Base-by-base conservation (phyloP, 1,139 yeast species). In the Kodamaea suecica region DNA sequence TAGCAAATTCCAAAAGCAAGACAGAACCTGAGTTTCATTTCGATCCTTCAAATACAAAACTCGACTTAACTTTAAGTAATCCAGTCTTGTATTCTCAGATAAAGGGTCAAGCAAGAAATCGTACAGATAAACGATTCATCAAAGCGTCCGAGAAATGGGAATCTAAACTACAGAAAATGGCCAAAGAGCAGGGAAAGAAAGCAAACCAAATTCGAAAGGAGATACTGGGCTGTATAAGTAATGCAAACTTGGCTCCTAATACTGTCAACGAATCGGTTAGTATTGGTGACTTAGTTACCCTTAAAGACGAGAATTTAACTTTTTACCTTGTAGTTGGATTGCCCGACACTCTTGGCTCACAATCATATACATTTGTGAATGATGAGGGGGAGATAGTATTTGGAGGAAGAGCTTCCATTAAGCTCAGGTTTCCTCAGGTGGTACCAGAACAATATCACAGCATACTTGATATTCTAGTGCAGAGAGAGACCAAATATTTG, bases 361-460 rank as follows among this genome's bases (percentile, higher is more conserved):
- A 47, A 9, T 47, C 54, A 23, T 82, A 75, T 45, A 73, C 84
- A 0, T 69, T 78, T 40, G 61, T 79, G 32, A 72, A 73, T 39
- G 64, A 70, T 27, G 71, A 70, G 39, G 92, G 94, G 4, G 76
- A 69, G 31, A 57, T 83, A 5, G 49, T 63, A 1, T 78, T 71
- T 57, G 71, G 72, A 1, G 59, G 73, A 9, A 69, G 67, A 39
- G 52, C 60, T n/a, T 53, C 57, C 9, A 70, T 82, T 33, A 61
- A 62, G 29, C 51, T 76, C 24, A 61, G 88, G 36, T 59, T 83
- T 8, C 88, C 90, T 1, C 53, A 59, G 2, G 67, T 76, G 2
- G 61, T 77, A 26, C 80, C 81, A 0, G 40, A 44, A 2, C 35
- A 48, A 23, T 52, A 47, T 29, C 43, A 44, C 9, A 38, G 40